Base-by-base conservation (phyloP, 2,329 filamentous ascomycete genomes). In the Drechslerella dactyloides region DNA sequence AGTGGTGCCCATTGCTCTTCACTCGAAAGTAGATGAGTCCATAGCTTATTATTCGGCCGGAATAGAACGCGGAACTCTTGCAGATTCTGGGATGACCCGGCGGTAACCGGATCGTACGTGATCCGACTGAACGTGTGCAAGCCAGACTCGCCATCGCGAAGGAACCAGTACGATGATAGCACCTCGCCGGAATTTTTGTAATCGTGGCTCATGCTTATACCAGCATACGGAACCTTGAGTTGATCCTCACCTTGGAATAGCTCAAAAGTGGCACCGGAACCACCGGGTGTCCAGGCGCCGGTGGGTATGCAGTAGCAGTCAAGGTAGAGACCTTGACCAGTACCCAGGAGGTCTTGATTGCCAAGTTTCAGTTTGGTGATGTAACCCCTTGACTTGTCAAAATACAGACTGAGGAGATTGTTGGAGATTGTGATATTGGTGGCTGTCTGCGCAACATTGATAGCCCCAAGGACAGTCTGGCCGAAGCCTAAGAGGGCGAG, bases 101-200 rank as follows among this genome's bases (percentile, higher is more conserved):
- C 85, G 1, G 79, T 83, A 65, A 83, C 81, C 76, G 87, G 87
- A 77, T 85, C 80, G 74, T 89, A 89, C 0, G 82, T 81, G 8
- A 87, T 78, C n/a, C 85, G 82, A 65, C 82, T 84, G 77, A 88
- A 88, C 0, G 82, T 84, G 75, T 88, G 86, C 37, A 88, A 77
- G 0, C 86, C 86, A 0, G 86, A 87, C 77, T 89, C 86, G 0
- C 83, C 84, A 50, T 87, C 85, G 10, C 84, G 80, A 1, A 88
- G 78, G 74, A 88, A 88, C 84, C 85, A 88, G 77, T 87, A 88
- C 75, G 88, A 86, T 75, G 88, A 83, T 15, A 89, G 79, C 4
- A 84, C 75, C 75, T 88, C 85, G 1, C 85, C 85, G 0, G 85
- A 87, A 0, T 81, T 79, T 0, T 82, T 80, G 75, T 86, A 87